Evolutionary conservation across 768 basidiomycete species (phyloP).

Genomic region (Ephemerocybe angulata): DNA sequence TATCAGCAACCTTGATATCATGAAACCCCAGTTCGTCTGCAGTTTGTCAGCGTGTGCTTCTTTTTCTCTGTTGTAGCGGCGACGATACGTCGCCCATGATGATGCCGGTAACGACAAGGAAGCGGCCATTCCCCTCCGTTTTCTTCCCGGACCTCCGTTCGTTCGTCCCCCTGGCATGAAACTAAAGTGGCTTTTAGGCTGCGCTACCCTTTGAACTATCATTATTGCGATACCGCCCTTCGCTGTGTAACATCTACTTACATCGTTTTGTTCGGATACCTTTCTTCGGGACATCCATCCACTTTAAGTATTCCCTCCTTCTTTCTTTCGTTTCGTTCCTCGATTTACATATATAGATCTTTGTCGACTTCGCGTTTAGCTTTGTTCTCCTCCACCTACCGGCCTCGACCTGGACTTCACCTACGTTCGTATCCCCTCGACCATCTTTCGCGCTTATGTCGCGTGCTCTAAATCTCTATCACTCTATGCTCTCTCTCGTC

Average conservation of each 20-base stretch:
- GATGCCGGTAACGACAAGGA: neutral
- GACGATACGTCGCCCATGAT: neutral
- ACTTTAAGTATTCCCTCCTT: neutral
- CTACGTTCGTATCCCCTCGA: too few species aligned
- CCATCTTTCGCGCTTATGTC: too few species aligned
- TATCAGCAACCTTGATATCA: neutral
- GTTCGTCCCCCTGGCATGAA: slow-evolving; percentile 2
- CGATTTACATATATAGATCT: neutral
- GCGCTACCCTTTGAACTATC: slow-evolving; percentile 12
- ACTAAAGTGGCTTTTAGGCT: neutral
- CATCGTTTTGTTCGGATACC: neutral
- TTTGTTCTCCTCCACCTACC: too few species aligned
- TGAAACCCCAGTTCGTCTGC: too few species aligned
- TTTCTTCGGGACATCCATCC: too few species aligned
- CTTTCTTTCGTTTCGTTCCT: neutral
- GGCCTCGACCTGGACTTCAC: too few species aligned
- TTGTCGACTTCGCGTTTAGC: too few species aligned
- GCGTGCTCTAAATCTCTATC: too few species aligned
- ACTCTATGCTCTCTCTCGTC: too few species aligned
- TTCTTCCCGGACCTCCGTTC: slow-evolving; percentile 1
- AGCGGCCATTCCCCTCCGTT: neutral
- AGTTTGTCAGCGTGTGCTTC: neutral
- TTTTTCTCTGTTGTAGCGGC: neutral
- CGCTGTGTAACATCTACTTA: neutral
- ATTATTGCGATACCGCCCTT: slow-evolving; percentile 24